A percentile compares a stretch with the other conserved stretches of the same genome.
These are phyloP conservation scores for Fabrea salina DNA, from an alignment of 169 alveolate genomes.

Conservation along the genomic window DNA sequence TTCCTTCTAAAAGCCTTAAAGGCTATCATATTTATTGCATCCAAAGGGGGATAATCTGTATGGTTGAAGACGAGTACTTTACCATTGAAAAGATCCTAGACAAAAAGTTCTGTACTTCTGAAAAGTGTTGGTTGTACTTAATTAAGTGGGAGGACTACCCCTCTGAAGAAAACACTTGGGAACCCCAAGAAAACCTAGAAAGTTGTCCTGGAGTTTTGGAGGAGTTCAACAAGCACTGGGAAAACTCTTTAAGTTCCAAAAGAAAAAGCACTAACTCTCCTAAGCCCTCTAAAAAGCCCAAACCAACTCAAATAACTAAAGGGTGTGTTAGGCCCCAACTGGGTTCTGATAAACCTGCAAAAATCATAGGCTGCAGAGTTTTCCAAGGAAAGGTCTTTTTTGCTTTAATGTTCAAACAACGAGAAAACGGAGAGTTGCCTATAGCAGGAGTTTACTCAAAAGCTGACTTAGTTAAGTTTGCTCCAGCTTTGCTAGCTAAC, in stretches of 20 bases:
- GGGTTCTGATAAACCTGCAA: neutral
- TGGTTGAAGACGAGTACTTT: too few relatives aligned
- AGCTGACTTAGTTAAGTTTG: neutral
- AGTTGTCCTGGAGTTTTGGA: neutral
- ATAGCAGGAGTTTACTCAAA: neutral
- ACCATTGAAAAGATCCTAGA: constrained; percentile 13
- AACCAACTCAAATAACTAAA: neutral
- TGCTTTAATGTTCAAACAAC: neutral
- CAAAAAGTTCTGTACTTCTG: neutral
- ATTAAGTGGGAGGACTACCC: constrained; percentile 20
- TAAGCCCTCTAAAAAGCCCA: neutral
- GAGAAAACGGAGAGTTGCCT: neutral
- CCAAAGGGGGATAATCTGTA: too few relatives aligned
- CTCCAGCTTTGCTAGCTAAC: neutral
- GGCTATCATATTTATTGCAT: too few relatives aligned
- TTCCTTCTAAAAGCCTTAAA: too few relatives aligned
- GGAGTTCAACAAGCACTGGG: constrained; percentile 2
- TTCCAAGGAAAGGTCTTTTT: neutral
- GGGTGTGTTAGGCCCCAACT: neutral
- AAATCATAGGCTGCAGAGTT: neutral
- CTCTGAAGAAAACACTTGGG: constrained; percentile 19
- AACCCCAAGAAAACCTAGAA: neutral
- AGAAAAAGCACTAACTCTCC: neutral
- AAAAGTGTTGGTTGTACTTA: neutral
- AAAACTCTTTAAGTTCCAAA: neutral